Evolutionary conservation across 2,329 filamentous ascomycete genomes (phyloP), one percentile per base, ranked within the genome.

Genomic region (Tolypocladium tropicale): DNA sequence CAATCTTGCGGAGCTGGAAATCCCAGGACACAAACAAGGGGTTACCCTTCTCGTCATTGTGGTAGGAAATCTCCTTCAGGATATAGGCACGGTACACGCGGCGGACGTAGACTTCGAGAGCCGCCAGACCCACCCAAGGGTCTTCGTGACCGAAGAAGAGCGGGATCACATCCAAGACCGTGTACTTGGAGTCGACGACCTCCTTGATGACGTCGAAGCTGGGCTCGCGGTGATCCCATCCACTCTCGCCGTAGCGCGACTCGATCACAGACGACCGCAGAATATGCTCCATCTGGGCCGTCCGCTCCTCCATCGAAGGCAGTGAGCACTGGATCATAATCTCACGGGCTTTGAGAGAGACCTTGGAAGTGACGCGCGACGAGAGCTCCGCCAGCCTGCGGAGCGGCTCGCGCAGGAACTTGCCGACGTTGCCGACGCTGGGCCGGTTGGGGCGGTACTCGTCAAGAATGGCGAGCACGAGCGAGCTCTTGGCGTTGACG

Each of bases 141-240:
- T 99, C 94, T 46, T 89, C 83, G 73, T 99, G 91, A 36, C 86
- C 89, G 69, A 99, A 99, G 83, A 99, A 99, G 57, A 90, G 85
- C 9, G 93, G 89, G 62, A 99, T 75, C 21, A 99, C 94, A 68
- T 99, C 94, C 64, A 96, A 96, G 61, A 99, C 94, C 46, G 93
- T 97, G 78, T 95, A 97, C 76, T 95, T 95, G 55, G 94, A 97
- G 73, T 99, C 94, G 54, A 99, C 90, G 34, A 99, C 92, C 73
- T 99, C 94, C 79, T 96, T 96, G 75, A 99, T 87, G 61, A 95
- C 79, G 25, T 95, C 88, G 55, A 95, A 77, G 73, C 88, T 90
- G 52, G 94, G 94, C 73, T 96, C 89, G 62, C 94, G 83, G 76
- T 99, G 94, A 61, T 96, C 93, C 89, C 90, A 96, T 53, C 93